Conservation (phyloP, 495 filamentous ascomycete genomes). For the Penicillium silybi region DNA sequence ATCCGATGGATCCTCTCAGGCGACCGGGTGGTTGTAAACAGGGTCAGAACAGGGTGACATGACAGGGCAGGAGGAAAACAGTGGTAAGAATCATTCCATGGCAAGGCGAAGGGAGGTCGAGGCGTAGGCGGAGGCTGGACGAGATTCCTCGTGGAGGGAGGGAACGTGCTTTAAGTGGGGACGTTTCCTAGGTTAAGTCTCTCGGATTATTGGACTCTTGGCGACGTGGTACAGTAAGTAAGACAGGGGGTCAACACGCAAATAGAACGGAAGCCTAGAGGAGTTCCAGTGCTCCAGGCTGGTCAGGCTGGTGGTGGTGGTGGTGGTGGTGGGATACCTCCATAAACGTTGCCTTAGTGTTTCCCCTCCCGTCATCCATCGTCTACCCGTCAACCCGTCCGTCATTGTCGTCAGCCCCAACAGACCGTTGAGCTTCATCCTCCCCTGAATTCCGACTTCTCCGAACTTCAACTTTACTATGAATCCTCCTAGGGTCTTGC, state of each 20-base stretch:
- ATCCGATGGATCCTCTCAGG: background rate
- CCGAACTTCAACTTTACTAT: background rate
- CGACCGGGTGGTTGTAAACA: background rate
- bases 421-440: background rate
- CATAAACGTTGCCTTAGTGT: no score
- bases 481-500: slow-evolving; percentile 40
- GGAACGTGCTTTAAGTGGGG: slow-evolving; percentile 15
- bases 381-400: no score
- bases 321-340: no score
- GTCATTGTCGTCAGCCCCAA: background rate
- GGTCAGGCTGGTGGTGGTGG: no score
- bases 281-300: no score
- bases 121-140: slow-evolving; percentile 24
- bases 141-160: slow-evolving; percentile 23
- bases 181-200: background rate
- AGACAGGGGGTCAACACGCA: background rate
- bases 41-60: background rate
- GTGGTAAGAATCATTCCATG: background rate
- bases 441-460: background rate
- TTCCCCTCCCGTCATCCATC: no score
- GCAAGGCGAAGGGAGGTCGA: background rate
- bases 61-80: background rate
- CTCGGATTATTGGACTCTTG: background rate
- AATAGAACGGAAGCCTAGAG: background rate
- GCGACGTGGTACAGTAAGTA: background rate